Conservation (phyloP, 2,329 filamentous ascomycete genomes). For the Coniella vitis region DNA sequence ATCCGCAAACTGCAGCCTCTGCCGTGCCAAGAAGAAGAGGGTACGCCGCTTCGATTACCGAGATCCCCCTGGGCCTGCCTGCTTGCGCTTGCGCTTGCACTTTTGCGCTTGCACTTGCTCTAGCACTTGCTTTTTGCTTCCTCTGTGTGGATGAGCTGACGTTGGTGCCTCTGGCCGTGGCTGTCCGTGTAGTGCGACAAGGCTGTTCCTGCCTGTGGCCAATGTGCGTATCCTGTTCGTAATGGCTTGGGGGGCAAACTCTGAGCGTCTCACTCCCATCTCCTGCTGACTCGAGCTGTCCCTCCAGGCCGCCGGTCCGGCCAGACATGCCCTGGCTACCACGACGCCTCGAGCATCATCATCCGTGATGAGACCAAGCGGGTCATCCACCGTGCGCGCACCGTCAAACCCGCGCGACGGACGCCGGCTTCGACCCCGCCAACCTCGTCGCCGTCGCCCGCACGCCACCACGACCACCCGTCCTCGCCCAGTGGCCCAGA, state of each 20-base stretch:
- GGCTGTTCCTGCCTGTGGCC: conserved; percentile 1
- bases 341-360: conserved; percentile 3
- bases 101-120: not conserved
- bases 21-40: conserved; percentile 9
- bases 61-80: no score
- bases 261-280: no score
- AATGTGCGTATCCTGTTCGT: no score
- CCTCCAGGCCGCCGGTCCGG: conserved; percentile 8
- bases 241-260: no score
- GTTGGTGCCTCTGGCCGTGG: no score
- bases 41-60: not conserved
- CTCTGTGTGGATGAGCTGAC: no score
- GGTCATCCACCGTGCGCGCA: conserved; percentile 5
- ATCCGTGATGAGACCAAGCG: conserved; percentile 11
- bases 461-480: not conserved
- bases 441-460: not conserved
- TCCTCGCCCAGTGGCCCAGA: not conserved
- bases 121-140: no score
- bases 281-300: no score
- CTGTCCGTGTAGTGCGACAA: conserved; percentile 1
- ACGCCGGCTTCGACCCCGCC: not conserved
- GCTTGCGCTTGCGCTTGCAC: no score
- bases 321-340: conserved; percentile 8
- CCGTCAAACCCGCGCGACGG: not conserved
- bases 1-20: conserved; percentile 5